Base-by-base conservation (phyloP, 2,329 filamentous ascomycete genomes). In the Bipolaris zeicola region DNA sequence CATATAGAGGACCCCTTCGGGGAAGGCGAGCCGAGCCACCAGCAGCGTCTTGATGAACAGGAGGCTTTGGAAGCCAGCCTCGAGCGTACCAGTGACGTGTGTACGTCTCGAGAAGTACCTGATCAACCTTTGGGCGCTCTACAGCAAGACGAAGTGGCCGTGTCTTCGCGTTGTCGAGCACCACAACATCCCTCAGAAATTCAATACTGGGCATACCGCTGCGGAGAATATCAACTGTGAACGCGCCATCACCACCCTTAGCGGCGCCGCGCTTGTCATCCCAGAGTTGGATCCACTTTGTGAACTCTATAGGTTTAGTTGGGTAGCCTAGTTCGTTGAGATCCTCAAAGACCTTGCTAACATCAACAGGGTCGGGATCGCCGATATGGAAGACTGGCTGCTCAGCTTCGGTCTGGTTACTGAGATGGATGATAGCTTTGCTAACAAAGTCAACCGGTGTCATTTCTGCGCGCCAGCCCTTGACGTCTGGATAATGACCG, bases 361-460 rank as follows among this genome's bases (percentile, higher is more conserved):
- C 89, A n/a, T 86, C 79, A 2, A 91, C 83, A 1, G 90, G 90
- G 39, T 84, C 82, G 3, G 90, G 85, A 62, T 93, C 89, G 5
- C 90, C 90, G 0, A 93, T 79, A 65, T 93, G 90, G 76, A 90
- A 91, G 6, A 92, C 77, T 0, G 82, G 81, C 66, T 90, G 88
- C 8, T 86, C 81, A 1, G 82, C 80, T 34, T 87, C 81, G 0
- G 78, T 83, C 56, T 91, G 82, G 63, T 88, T 86, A 38, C 87
- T 83, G 18, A 93, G 82, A 16, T 89, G 85, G 22, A 90, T 79
- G 62, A 94, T 90, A 3, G 89, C 86, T 61, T 86, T 87, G 76
- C 87, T 90, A 56, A 92, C 89, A 67, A 91, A 92, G 74, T 94
- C 90, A 13, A 92, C 90, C 0, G 90, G 90, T 0, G 90, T 92